A percentile compares a stretch with the other conserved stretches of the same genome.
phyloP scores from a whole-genome alignment of 352 stramenopile genomes.

The Globisporangium perplexum region DNA sequence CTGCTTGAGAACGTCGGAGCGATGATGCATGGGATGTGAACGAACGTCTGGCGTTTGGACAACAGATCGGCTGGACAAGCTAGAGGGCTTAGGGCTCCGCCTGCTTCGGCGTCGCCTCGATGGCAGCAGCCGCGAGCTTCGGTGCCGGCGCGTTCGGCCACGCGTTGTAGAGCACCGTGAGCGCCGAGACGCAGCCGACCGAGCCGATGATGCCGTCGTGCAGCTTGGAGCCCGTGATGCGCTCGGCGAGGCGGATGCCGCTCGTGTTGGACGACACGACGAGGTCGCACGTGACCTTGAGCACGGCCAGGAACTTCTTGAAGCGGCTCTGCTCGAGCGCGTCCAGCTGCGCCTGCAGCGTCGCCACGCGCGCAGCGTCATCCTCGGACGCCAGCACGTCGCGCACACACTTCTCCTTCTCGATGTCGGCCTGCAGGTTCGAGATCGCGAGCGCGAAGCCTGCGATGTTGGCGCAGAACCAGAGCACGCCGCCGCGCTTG shows the following conservation, averaged over 20 bases:
- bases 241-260: slow-evolving; percentile 68
- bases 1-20: too few species aligned
- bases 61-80: too few species aligned
- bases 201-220: slow-evolving; percentile 81
- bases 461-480: slow-evolving; percentile 81
- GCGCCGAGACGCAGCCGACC: slow-evolving; percentile 73
- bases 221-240: slow-evolving; percentile 72
- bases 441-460: slow-evolving; percentile 71
- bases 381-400: slow-evolving; percentile 70
- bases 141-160: slow-evolving; percentile 41
- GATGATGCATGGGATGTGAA: too few species aligned
- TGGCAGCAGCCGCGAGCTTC: slow-evolving; percentile 7
- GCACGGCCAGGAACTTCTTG: slow-evolving; percentile 77
- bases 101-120: slow-evolving; percentile 8
- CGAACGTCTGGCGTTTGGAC: too few species aligned
- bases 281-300: slow-evolving; percentile 84
- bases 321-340: slow-evolving; percentile 47
- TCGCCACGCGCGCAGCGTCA: slow-evolving; percentile 41
- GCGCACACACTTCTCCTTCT: slow-evolving; percentile 75
- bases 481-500: slow-evolving; percentile 69
- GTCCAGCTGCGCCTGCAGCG: slow-evolving; percentile 56
- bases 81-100: slow-evolving; percentile 5
- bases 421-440: slow-evolving; percentile 66
- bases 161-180: slow-evolving; percentile 81
- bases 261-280: slow-evolving; percentile 84